These are phyloP conservation scores for Lachnellula subtilissima DNA, from an alignment of 2,329 filamentous ascomycete species.

Conservation along the genomic window DNA sequence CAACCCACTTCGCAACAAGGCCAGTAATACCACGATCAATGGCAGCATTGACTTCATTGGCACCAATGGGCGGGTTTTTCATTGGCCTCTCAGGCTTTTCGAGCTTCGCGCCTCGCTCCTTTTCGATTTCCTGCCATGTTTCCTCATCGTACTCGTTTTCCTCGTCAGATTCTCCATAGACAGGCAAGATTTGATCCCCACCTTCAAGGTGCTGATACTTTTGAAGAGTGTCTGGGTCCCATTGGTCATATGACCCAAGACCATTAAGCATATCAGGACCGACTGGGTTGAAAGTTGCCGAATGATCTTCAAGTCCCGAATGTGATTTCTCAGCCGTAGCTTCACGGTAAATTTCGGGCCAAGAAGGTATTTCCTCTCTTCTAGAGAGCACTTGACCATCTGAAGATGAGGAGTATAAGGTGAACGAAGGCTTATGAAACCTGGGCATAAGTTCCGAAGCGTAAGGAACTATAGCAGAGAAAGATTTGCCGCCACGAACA, in stretches of 20 bases:
- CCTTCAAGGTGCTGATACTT: conserved; percentile 38
- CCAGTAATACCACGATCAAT: conserved; percentile 51
- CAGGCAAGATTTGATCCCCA: conserved; percentile 42
- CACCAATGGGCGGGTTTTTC: conserved; percentile 33
- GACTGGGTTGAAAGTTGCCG: conserved; percentile 13
- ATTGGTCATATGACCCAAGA: conserved; percentile 8
- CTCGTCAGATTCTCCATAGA: conserved; percentile 51
- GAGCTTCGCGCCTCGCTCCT: conserved; percentile 37
- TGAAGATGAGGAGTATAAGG: conserved; percentile 22
- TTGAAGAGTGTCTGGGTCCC: conserved; percentile 29
- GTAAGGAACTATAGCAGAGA: conserved; percentile 28
- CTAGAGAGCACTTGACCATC: conserved; percentile 20
- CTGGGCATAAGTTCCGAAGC: conserved; percentile 18
- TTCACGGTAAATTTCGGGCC: conserved; percentile 28
- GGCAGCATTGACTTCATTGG: conserved; percentile 44
- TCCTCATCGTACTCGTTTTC: conserved; percentile 52
- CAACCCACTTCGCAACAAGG: conserved; percentile 52
- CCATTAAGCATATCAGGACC: conserved; percentile 7
- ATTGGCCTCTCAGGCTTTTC: conserved; percentile 32
- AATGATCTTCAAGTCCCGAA: background rate
- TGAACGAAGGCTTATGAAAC: conserved; percentile 31
- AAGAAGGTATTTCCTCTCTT: conserved; percentile 25
- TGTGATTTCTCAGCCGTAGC: background rate
- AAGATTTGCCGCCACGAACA: conserved; percentile 14
- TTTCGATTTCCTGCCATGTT: conserved; percentile 57